Conservation (phyloP, 805 yeast species). For the Yarrowia sp. region DNA sequence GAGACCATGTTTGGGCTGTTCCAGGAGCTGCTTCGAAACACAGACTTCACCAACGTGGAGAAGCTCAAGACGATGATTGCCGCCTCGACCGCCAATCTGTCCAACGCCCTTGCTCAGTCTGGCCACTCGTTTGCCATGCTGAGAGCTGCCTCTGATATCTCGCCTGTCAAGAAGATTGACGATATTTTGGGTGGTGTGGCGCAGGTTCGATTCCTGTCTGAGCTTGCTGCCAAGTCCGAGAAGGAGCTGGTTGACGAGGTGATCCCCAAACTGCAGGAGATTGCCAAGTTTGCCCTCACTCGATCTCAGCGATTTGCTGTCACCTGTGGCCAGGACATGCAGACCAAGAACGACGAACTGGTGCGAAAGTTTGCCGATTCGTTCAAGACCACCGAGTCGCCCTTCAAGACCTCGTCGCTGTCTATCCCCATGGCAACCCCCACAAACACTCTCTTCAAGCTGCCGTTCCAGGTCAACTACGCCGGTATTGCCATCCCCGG, state of each 20-base stretch:
- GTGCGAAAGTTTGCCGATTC: conserved; percentile 46
- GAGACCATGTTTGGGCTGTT: conserved; percentile 68
- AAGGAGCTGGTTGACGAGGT: conserved; percentile 60
- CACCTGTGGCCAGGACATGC: conserved; percentile 57
- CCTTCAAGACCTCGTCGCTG: conserved; percentile 13
- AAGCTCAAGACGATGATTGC: conserved; percentile 78
- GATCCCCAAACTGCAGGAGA: conserved; percentile 63
- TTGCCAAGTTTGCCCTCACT: conserved; percentile 44
- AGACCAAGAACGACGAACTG: conserved; percentile 56
- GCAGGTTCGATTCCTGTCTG: conserved; percentile 73
- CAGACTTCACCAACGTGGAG: conserved; percentile 69
- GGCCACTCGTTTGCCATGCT: conserved; percentile 87
- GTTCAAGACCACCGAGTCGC: conserved; percentile 42
- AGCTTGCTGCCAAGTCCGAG: conserved; percentile 60
- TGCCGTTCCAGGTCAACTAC: conserved; percentile 91
- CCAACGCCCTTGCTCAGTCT: conserved; percentile 79
- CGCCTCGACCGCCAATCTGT: conserved; percentile 74
- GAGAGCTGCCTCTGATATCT: conserved; percentile 66
- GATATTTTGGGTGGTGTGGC: conserved; percentile 77
- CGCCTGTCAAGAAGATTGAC: conserved; percentile 63
- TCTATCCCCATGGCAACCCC: conserved; percentile 19
- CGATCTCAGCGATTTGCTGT: conserved; percentile 43
- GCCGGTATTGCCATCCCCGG: conserved; percentile 73
- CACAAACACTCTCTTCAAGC: conserved; percentile 59
- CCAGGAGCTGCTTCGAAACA: conserved; percentile 69